Evolutionary conservation across 306 rosid species (phyloP).

Genomic region (Lupinus albus): DNA sequence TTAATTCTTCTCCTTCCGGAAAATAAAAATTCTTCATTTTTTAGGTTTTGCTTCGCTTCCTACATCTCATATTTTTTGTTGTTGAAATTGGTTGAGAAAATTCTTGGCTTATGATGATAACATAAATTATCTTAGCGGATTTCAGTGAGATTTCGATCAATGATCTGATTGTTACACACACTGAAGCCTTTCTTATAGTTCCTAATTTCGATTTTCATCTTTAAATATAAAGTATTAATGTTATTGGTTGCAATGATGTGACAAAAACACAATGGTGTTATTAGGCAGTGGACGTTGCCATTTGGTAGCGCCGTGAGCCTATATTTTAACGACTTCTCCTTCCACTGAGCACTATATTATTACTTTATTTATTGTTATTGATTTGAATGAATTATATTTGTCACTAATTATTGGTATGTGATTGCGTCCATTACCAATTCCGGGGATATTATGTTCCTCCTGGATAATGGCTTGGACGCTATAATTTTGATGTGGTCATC

Average conservation of each 20-base stretch:
- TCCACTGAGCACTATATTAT: slow-evolving; percentile 75
- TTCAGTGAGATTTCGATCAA: slow-evolving; percentile 79
- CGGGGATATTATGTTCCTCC: slow-evolving; percentile 59
- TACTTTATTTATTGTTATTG: too few species aligned
- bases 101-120: slow-evolving; percentile 72
- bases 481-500: slow-evolving; percentile 65
- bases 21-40: too few species aligned
- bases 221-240: background rate
- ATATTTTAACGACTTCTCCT: slow-evolving; percentile 88
- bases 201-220: too few species aligned
- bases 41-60: too few species aligned
- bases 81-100: too few species aligned
- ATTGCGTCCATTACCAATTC: slow-evolving; percentile 88
- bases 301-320: slow-evolving; percentile 79
- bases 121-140: slow-evolving; percentile 84
- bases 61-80: too few species aligned
- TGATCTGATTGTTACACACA: slow-evolving; percentile 98
- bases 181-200: slow-evolving; percentile 58
- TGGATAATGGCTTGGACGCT: slow-evolving; percentile 92
- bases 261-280: slow-evolving; percentile 66
- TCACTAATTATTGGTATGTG: too few species aligned
- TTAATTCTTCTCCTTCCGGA: background rate
- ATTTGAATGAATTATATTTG: too few species aligned
- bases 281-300: slow-evolving; percentile 75
- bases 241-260: slow-evolving; percentile 65